Percentiles rank a stretch among this genome's conserved stretches.
These are phyloP conservation scores for Gyromitra esculenta DNA, from an alignment of 2,329 filamentous ascomycete species.

Conservation along the genomic window DNA sequence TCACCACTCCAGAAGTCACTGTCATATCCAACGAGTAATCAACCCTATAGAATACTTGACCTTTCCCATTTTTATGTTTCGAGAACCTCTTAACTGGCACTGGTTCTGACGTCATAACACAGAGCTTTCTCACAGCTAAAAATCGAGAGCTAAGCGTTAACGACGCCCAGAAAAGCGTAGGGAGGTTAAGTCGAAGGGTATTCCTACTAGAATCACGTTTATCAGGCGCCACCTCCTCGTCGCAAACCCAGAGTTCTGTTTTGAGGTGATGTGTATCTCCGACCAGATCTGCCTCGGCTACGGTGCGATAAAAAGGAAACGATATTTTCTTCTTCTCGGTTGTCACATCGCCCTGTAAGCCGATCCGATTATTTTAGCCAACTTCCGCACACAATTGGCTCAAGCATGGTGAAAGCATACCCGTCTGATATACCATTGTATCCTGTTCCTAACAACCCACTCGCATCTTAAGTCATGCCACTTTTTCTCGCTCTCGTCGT, in stretches of 20 bases:
- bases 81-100: conserved; percentile 51
- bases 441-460: conserved; percentile 55
- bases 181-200: neutral
- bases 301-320: conserved; percentile 55
- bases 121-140: conserved; percentile 52
- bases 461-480: conserved; percentile 55
- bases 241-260: conserved; percentile 56
- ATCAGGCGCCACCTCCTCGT: conserved; percentile 53
- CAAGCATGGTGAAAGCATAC: conserved; percentile 14
- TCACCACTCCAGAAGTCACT: conserved; percentile 50
- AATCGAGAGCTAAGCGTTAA: neutral
- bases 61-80: conserved; percentile 54
- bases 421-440: conserved; percentile 56
- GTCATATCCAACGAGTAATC: conserved; percentile 56
- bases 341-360: conserved; percentile 50
- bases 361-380: neutral
- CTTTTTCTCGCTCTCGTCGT: conserved; percentile 52
- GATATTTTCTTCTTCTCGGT: conserved; percentile 52
- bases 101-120: conserved; percentile 55
- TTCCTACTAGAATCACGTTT: conserved; percentile 49
- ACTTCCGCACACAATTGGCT: neutral
- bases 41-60: conserved; percentile 53
- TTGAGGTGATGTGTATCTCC: conserved; percentile 52
- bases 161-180: neutral
- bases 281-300: conserved; percentile 49